Evolutionary conservation across 495 filamentous ascomycete species (phyloP).

Genomic region (Penicillium alfredii): DNA sequence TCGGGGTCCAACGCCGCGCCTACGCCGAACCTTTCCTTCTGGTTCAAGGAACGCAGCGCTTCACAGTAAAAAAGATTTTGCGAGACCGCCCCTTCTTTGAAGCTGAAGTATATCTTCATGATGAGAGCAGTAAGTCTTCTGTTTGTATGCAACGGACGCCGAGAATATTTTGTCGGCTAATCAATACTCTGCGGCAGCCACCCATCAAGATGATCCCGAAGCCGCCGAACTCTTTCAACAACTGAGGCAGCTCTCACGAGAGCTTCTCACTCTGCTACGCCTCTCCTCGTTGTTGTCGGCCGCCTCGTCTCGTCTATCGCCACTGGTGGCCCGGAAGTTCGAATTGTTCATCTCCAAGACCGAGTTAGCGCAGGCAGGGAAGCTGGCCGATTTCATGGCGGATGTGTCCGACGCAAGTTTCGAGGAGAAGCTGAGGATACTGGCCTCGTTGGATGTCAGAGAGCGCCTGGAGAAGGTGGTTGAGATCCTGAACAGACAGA

Average conservation of each 20-base stretch:
- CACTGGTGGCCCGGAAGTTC: slow-evolving; percentile 74
- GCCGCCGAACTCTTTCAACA: slow-evolving; percentile 66
- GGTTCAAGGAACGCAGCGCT: slow-evolving; percentile 76
- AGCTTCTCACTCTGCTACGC: slow-evolving; percentile 73
- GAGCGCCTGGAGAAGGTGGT: slow-evolving; percentile 73
- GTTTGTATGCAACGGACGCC: no score
- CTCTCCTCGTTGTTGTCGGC: slow-evolving; percentile 70
- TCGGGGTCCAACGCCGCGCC: slow-evolving; percentile 72
- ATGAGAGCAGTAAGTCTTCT: slow-evolving; percentile 51
- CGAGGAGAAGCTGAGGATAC: slow-evolving; percentile 81
- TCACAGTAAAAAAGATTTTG: slow-evolving; percentile 65
- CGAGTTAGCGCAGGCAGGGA: slow-evolving; percentile 69
- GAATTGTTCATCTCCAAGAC: slow-evolving; percentile 80
- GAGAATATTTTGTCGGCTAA: no score
- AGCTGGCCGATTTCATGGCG: slow-evolving; percentile 93
- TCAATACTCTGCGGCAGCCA: no score
- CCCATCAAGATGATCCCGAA: slow-evolving; percentile 47
- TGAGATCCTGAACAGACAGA: slow-evolving; percentile 71
- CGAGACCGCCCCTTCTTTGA: slow-evolving; percentile 84
- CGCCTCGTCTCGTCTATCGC: slow-evolving; percentile 59
- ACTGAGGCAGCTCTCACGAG: slow-evolving; percentile 73
- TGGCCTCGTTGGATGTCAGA: slow-evolving; percentile 69
- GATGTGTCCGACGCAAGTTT: slow-evolving; percentile 78
- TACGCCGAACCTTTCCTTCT: slow-evolving; percentile 74
- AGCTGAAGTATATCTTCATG: slow-evolving; percentile 59